Base-by-base conservation (phyloP, 2,329 filamentous ascomycete species). In the Exserohilum turcica region DNA sequence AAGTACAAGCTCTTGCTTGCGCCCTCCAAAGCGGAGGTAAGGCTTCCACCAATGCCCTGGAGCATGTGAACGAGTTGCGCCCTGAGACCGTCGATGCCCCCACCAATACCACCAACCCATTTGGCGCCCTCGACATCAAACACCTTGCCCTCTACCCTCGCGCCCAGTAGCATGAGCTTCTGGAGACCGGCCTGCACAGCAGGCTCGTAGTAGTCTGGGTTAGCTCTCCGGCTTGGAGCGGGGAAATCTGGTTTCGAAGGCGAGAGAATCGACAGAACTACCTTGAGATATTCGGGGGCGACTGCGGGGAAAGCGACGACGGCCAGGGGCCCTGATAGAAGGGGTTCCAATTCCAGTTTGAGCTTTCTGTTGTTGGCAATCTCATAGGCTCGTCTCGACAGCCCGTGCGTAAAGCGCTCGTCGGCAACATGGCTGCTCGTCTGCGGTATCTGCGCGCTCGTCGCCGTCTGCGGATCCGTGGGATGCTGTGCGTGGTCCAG, bases 161-260 rank as follows among this genome's bases (percentile, higher is more conserved):
- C 92, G 47, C 92, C 94, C 12, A 99, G 78, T 29, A 99, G 77
- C 73, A 96, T 81, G 59, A 99, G 77, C 78, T 99, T 99, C 68
- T 91, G 86, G 63, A 99, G 74, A 6, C 90, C 94, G 60, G 79
- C 84, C 76, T 97, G 92, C 48, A 93, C 90, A 1, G 82, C 75
- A 0, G 85, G 82, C 50, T 97, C 93, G 73, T 96, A 84, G 76
- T 92, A 96, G 10, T 87, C 86, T 0, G 93, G 92, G 66, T 84
- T 91, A 65, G 85, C 87, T 74, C 83, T 88, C 56, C 91, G 83
- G 45, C 84, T 85, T 1, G 93, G 93, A 3, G 90, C 86, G 0
- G 92, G 88, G 73, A 96, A 97, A 5, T 83, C 79, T 3, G 86
- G 84, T 1, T 62, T 60, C 7, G 86, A 78, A 0, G 93, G 92